A percentile compares a stretch with the other conserved stretches of the same genome.
Conservation (phyloP, 768 basidiomycete species). For the Suillus hirtellus region DNA sequence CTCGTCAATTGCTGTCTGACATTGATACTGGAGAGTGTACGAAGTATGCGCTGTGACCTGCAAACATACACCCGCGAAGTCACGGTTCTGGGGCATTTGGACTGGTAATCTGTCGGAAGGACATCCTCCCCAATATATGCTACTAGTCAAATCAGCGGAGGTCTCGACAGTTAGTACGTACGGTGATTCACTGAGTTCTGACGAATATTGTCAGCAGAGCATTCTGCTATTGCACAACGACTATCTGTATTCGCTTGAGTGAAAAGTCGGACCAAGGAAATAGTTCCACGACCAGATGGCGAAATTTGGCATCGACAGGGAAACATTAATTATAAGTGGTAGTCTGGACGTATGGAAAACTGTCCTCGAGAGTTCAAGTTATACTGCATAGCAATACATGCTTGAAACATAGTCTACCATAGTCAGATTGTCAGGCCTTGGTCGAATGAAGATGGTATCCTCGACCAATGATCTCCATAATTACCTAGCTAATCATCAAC, state of each 20-base stretch:
- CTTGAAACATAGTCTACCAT: no score
- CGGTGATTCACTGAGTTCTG: neutral
- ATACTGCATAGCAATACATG: no score
- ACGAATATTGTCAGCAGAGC: neutral
- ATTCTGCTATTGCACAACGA: neutral
- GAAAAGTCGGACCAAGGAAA: neutral
- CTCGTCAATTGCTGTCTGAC: conserved; percentile 1
- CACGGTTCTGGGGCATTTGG: no score
- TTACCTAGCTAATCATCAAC: neutral
- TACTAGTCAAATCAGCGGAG: neutral
- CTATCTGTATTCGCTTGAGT: neutral
- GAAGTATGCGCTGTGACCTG: neutral
- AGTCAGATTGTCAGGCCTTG: neutral
- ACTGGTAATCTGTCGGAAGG: no score
- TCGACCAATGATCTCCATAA: neutral
- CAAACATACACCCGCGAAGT: neutral
- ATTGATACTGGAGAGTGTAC: conserved; percentile 10
- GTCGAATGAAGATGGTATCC: neutral
- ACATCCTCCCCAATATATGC: no score
- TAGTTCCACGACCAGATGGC: neutral
- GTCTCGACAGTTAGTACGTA: neutral
- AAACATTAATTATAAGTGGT: neutral
- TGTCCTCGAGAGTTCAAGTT: neutral
- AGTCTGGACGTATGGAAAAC: neutral
- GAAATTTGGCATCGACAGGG: neutral